phyloP scores from a whole-genome alignment of 352 stramenopile species.

The Globisporangium acanthophoron region DNA sequence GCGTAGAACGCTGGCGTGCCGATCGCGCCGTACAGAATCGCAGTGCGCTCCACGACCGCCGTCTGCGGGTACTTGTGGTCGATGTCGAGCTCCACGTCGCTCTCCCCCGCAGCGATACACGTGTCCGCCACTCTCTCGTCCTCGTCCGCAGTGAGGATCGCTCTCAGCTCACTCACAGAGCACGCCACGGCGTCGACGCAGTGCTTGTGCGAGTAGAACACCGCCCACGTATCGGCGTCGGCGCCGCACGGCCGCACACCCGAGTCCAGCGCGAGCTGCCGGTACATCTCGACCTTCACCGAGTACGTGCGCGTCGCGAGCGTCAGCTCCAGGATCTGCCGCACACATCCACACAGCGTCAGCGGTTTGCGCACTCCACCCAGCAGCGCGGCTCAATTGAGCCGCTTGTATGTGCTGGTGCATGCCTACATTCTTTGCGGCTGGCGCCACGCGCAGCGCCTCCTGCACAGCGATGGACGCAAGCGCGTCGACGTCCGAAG shows the following conservation, averaged over 20 bases:
- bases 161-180: slow-evolving; percentile 38
- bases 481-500: slow-evolving; percentile 40
- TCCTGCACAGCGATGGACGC: slow-evolving; percentile 43
- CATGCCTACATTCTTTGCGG: slow-evolving; percentile 49
- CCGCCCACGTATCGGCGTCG: slow-evolving; percentile 53
- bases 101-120: slow-evolving; percentile 57
- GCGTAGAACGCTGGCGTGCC: slow-evolving; percentile 56
- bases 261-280: slow-evolving; percentile 76
- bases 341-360: slow-evolving; percentile 12
- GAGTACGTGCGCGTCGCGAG: slow-evolving; percentile 75
- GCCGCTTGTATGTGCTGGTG: background rate
- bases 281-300: slow-evolving; percentile 80
- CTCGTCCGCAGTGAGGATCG: slow-evolving; percentile 13
- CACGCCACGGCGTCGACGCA: slow-evolving; percentile 68
- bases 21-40: slow-evolving; percentile 83
- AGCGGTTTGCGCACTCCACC: background rate
- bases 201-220: slow-evolving; percentile 61
- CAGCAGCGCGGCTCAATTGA: background rate
- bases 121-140: slow-evolving; percentile 22
- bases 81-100: slow-evolving; percentile 58
- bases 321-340: slow-evolving; percentile 72
- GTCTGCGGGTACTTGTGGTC: slow-evolving; percentile 72
- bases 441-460: slow-evolving; percentile 51
- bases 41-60: slow-evolving; percentile 27
- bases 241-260: slow-evolving; percentile 44